phyloP scores from a whole-genome alignment of 2,329 filamentous ascomycete species.

The Emmonsia crescens region DNA sequence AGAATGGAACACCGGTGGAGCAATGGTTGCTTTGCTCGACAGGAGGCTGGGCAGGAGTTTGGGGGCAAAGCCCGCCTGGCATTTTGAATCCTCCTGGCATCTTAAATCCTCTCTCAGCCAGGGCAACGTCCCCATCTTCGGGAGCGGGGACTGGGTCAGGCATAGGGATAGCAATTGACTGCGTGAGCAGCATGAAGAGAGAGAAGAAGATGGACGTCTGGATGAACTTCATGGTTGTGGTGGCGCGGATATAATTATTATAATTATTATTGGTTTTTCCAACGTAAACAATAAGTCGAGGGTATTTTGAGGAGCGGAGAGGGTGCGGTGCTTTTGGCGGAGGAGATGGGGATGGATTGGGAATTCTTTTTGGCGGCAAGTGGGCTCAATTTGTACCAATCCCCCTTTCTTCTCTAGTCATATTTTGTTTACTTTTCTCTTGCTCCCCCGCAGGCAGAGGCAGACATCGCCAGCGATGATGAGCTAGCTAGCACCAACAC shows the following conservation, averaged over 20 bases:
- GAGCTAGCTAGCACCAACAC: slow-evolving; percentile 1
- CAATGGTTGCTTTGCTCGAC: slow-evolving; percentile 7
- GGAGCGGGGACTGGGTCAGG: slow-evolving; percentile 5
- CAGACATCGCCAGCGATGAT: background rate
- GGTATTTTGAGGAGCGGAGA: background rate
- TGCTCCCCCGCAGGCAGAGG: background rate
- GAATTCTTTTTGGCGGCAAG: background rate
- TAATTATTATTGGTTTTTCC: background rate
- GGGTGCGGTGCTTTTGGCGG: background rate
- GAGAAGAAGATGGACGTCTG: slow-evolving; percentile 7
- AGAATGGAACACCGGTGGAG: slow-evolving; percentile 9
- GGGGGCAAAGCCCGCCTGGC: background rate
- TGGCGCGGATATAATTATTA: background rate
- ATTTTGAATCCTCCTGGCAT: background rate
- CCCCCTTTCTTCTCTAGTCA: background rate
- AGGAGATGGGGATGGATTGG: background rate
- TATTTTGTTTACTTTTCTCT: background rate
- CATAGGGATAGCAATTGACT: slow-evolving; percentile 9
- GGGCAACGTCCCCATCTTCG: background rate
- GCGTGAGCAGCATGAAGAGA: slow-evolving; percentile 8
- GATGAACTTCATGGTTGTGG: slow-evolving; percentile 9
- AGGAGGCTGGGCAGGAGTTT: background rate
- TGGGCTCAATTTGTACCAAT: background rate
- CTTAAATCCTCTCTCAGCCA: background rate
- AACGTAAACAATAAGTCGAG: background rate